phyloP scores from a whole-genome alignment of 1,284 basidiomycete genomes.

The Rhodotorula sp. region DNA sequence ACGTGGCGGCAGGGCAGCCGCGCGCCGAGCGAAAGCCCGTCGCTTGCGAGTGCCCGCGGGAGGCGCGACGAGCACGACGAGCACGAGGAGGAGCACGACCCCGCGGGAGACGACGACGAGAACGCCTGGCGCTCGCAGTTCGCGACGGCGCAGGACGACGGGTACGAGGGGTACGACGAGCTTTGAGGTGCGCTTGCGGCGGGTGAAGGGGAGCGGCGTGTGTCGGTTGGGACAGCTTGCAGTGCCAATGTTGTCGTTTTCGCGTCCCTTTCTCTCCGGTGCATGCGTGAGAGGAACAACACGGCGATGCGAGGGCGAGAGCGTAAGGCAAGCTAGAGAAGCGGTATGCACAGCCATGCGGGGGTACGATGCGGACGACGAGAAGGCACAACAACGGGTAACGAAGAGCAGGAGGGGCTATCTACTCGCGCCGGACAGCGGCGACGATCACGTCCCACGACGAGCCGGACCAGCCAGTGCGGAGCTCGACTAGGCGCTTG shows the following conservation, averaged over 20 bases:
- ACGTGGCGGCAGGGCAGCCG: slow-evolving; percentile 24
- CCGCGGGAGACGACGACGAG: slow-evolving; percentile 13
- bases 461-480: slow-evolving; percentile 9
- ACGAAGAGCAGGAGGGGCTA: slow-evolving; percentile 49
- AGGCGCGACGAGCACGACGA: slow-evolving; percentile 50
- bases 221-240: neutral
- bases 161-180: slow-evolving; percentile 19
- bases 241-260: neutral
- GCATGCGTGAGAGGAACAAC: neutral
- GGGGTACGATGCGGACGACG: too few relatives aligned
- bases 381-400: neutral
- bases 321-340: neutral
- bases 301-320: neutral
- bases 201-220: neutral
- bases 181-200: neutral
- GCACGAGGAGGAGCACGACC: neutral
- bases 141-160: slow-evolving; percentile 8
- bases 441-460: slow-evolving; percentile 41
- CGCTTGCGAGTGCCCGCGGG: slow-evolving; percentile 53
- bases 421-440: slow-evolving; percentile 51
- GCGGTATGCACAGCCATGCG: neutral
- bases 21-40: slow-evolving; percentile 11
- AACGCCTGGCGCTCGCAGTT: slow-evolving; percentile 8
- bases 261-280: neutral
- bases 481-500: slow-evolving; percentile 31